Conservation (phyloP, 2,329 filamentous ascomycete species). For the Calycina herbarum region DNA sequence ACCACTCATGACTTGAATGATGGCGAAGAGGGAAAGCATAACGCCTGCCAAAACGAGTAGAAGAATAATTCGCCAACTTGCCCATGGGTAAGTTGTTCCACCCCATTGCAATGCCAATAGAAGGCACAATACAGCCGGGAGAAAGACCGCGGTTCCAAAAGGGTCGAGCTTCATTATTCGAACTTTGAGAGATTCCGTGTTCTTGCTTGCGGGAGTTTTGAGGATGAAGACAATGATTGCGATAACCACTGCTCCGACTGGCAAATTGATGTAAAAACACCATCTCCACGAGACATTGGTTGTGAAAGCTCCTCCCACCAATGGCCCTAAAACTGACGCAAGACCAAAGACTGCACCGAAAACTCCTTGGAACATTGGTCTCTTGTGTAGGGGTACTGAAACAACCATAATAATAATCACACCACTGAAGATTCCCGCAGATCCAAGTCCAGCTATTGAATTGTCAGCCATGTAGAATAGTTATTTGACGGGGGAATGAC, state of each 20-base stretch:
- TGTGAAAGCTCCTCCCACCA: constrained; percentile 46
- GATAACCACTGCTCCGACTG: constrained; percentile 31
- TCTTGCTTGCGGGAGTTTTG: constrained; percentile 18
- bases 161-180: constrained; percentile 40
- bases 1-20: constrained; percentile 40
- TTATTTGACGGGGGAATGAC: not conserved
- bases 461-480: not conserved
- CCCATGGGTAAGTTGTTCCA: constrained; percentile 36
- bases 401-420: constrained; percentile 33
- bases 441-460: constrained; percentile 26
- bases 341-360: constrained; percentile 37
- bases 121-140: constrained; percentile 36
- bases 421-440: constrained; percentile 37
- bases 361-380: constrained; percentile 35
- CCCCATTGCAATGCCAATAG: constrained; percentile 40
- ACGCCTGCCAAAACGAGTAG: constrained; percentile 37
- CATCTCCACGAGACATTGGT: constrained; percentile 36
- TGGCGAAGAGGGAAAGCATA: constrained; percentile 33
- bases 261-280: constrained; percentile 44
- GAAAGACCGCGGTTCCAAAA: constrained; percentile 38
- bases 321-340: constrained; percentile 37
- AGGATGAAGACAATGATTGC: constrained; percentile 26
- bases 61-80: constrained; percentile 39
- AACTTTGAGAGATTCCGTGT: constrained; percentile 40
- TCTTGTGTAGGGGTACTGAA: constrained; percentile 32